Evolutionary conservation across 2,329 filamentous ascomycete genomes (phyloP).

Genomic region (Talaromyces islandicus): DNA sequence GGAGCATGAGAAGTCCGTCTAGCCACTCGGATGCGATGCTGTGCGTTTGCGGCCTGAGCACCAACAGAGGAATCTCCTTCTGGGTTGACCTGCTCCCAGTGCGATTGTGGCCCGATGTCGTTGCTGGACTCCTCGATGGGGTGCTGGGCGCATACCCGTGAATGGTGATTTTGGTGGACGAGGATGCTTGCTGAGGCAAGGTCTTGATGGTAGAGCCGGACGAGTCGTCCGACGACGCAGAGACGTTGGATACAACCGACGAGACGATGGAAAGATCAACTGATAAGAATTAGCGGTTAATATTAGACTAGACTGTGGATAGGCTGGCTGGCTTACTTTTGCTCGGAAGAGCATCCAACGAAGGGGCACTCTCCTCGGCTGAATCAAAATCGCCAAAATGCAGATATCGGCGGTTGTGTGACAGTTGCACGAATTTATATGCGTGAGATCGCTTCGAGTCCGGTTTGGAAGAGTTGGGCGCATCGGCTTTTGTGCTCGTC

Average conservation of each 20-base stretch:
- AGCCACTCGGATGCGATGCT: slow-evolving; percentile 92
- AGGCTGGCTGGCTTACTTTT: slow-evolving; percentile 55
- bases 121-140: slow-evolving; percentile 16
- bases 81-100: slow-evolving; percentile 29
- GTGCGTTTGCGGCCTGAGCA: slow-evolving; percentile 74
- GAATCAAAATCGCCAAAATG: slow-evolving; percentile 82
- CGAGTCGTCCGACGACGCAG: slow-evolving; percentile 52
- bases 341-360: slow-evolving; percentile 66
- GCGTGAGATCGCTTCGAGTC: slow-evolving; percentile 44
- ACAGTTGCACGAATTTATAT: slow-evolving; percentile 82
- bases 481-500: slow-evolving; percentile 37
- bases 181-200: slow-evolving; percentile 23
- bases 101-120: slow-evolving; percentile 29
- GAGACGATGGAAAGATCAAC: slow-evolving; percentile 82
- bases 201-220: slow-evolving; percentile 45
- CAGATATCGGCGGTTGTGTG: slow-evolving; percentile 82
- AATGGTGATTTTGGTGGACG: slow-evolving; percentile 82
- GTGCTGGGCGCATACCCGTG: slow-evolving; percentile 58
- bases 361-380: slow-evolving; percentile 59
- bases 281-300: slow-evolving; percentile 23
- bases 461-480: slow-evolving; percentile 38
- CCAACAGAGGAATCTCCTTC: slow-evolving; percentile 70
- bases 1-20: slow-evolving; percentile 87
- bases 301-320: too few relatives aligned
- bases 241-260: slow-evolving; percentile 90